Percentiles rank a stretch among this genome's conserved stretches.
Evolutionary conservation across 2,329 filamentous ascomycete genomes (phyloP).

Genomic region (Ambrosiella xylebori): DNA sequence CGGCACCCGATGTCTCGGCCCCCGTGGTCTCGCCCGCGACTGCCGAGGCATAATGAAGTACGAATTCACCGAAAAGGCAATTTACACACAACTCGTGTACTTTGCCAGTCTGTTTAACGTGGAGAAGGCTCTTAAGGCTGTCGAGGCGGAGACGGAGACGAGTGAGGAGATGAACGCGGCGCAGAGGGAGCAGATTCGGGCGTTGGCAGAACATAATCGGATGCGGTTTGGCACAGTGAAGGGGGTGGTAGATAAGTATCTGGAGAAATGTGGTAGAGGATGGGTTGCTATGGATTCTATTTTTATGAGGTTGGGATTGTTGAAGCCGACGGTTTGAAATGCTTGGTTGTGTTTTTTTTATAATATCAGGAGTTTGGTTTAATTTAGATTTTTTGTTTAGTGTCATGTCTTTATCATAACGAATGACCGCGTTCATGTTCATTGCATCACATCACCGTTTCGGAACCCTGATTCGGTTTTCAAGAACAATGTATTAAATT

Average conservation of each 20-base stretch:
- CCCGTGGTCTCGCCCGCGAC: constrained; percentile 65
- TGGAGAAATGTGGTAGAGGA: constrained; percentile 77
- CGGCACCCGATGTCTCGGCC: constrained; percentile 74
- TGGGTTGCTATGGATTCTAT: constrained; percentile 89
- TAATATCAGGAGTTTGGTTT: background rate
- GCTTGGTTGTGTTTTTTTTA: background rate
- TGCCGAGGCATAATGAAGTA: constrained; percentile 80
- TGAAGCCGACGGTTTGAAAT: constrained; percentile 1
- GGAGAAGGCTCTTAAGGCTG: constrained; percentile 51
- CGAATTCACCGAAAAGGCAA: constrained; percentile 70
- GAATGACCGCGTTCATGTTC: background rate
- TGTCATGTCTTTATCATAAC: background rate
- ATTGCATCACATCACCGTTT: background rate
- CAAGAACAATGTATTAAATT: background rate
- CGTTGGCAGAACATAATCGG: constrained; percentile 68
- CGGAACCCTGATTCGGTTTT: background rate
- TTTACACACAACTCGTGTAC: constrained; percentile 92
- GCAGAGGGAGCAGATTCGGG: constrained; percentile 47
- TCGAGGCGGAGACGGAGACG: constrained; percentile 20
- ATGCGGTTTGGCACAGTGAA: constrained; percentile 59
- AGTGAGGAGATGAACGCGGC: constrained; percentile 23
- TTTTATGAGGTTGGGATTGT: constrained; percentile 51
- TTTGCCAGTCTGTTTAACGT: constrained; percentile 75
- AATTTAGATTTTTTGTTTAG: background rate
- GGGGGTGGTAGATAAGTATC: constrained; percentile 61